Conservation (phyloP, 2,329 filamentous ascomycete species). For the Sarocladium brachiariae region DNA sequence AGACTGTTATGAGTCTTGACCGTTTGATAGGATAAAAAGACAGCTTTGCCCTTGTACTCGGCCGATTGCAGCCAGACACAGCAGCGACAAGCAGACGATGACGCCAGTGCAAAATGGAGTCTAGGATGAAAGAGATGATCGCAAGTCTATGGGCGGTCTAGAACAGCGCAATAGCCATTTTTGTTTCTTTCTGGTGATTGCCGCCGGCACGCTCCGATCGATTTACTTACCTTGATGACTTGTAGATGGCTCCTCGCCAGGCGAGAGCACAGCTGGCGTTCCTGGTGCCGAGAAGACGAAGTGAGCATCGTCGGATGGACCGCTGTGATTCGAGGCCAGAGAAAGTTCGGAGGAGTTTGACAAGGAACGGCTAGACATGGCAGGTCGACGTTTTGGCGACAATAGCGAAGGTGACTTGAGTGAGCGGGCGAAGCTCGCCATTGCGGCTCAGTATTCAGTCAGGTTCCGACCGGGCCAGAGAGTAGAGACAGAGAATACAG, state of each 20-base stretch:
- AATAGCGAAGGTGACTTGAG: conserved; percentile 40
- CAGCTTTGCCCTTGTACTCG: background rate
- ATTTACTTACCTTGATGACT: background rate
- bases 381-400: conserved; percentile 35
- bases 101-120: background rate
- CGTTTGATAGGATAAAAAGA: background rate
- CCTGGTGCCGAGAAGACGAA: conserved; percentile 4
- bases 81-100: background rate
- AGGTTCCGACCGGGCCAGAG: conserved; percentile 7
- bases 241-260: background rate
- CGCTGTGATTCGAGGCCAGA: conserved; percentile 5
- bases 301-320: background rate
- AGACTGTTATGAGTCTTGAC: background rate
- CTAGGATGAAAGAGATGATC: background rate
- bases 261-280: background rate
- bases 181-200: background rate
- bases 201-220: background rate
- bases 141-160: background rate
- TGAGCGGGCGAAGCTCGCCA: conserved; percentile 43
- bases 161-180: background rate
- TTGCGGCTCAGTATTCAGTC: conserved; percentile 19
- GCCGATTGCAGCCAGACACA: no score
- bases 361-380: conserved; percentile 34
- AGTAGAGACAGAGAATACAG: background rate
- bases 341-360: conserved; percentile 34